These are phyloP conservation scores for Escovopsis sp. DNA, from an alignment of 2,329 filamentous ascomycete species.

Conservation along the genomic window DNA sequence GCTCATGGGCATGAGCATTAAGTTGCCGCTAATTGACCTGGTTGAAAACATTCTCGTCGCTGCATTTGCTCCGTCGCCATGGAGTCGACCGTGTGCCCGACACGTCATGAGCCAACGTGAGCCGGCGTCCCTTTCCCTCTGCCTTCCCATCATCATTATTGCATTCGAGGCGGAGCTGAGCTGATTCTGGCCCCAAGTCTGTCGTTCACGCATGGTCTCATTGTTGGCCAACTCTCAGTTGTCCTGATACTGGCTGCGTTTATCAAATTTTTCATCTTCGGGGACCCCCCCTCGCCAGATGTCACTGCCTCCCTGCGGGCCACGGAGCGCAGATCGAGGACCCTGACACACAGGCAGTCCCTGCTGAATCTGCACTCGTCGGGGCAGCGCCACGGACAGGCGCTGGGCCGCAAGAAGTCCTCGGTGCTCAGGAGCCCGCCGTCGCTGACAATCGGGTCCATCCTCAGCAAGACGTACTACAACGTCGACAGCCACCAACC, in stretches of 20 bases:
- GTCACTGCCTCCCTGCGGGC: constrained; percentile 62
- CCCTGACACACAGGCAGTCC: constrained; percentile 62
- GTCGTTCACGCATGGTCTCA: constrained; percentile 85
- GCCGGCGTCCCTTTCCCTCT: constrained; percentile 11
- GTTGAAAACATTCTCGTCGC: not conserved
- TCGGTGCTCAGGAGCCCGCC: constrained; percentile 60
- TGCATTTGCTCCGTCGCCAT: constrained; percentile 11
- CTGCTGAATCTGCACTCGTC: constrained; percentile 46
- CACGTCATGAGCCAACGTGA: constrained; percentile 31
- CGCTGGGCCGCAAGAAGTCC: constrained; percentile 49
- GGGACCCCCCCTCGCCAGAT: constrained; percentile 75
- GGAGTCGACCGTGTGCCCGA: constrained; percentile 27
- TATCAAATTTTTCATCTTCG: constrained; percentile 99
- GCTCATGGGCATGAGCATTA: not conserved
- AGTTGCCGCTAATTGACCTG: not conserved
- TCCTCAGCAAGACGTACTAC: constrained; percentile 94
- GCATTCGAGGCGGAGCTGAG: not conserved
- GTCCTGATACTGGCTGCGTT: constrained; percentile 84
- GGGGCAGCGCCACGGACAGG: constrained; percentile 24
- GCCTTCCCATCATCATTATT: not conserved
- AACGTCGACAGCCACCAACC: constrained; percentile 92
- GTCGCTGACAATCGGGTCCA: constrained; percentile 77
- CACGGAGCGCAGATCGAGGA: constrained; percentile 57
- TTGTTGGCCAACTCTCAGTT: constrained; percentile 85
- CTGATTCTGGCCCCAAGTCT: constrained; percentile 34